Evolutionary conservation across 2,329 filamentous ascomycete genomes (phyloP), one percentile per base, ranked within the genome.

Genomic region (Taxawa tesnikishii): DNA sequence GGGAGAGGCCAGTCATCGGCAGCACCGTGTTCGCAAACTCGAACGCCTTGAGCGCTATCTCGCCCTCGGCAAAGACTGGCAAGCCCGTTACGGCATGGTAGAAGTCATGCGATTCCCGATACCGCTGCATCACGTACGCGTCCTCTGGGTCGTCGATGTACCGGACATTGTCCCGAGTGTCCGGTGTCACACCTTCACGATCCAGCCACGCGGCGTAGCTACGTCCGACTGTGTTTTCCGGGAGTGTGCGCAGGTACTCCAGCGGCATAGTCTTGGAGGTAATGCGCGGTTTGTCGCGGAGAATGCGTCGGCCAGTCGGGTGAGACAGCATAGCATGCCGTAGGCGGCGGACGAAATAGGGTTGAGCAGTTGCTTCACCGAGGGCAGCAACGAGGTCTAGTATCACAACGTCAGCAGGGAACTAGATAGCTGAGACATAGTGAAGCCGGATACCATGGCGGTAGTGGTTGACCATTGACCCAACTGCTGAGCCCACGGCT

Each of bases 61-160:
- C 90, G 15, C 90, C 90, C 63, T 98, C 90, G n/a, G 85, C 72
- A 41, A 94, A 79, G 26, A 92, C 74, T 0, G 90, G 90, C 29
- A 98, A 60, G 0, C 88, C 88, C 1, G 87, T 94, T 32, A 98
- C 66, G 0, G 90, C 88, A 56, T 98, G 90, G 62, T 92, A 94
- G 59, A 98, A 94, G 55, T 98, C 90, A 56, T 98, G 90, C 44
- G 82, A 93, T 59, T 98, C 90, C 40, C 90, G 77, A 58, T 98
- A 98, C 33, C 90, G 75, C 64, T 96, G 90, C 82, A 98, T 92
- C 12, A 96, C 90, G 62, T 96, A 98, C 21, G 90, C 90, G 54
- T 87, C 93, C 59, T 98, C 90, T 46, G 81, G 78, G 51, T 96
- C 79, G 56, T 96, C 87, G 40, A 98, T 85, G 61, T 93, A 96